Evolutionary conservation across 192 early-diverging fungal species (phyloP).

Genomic region (Coemansia sp.): DNA sequence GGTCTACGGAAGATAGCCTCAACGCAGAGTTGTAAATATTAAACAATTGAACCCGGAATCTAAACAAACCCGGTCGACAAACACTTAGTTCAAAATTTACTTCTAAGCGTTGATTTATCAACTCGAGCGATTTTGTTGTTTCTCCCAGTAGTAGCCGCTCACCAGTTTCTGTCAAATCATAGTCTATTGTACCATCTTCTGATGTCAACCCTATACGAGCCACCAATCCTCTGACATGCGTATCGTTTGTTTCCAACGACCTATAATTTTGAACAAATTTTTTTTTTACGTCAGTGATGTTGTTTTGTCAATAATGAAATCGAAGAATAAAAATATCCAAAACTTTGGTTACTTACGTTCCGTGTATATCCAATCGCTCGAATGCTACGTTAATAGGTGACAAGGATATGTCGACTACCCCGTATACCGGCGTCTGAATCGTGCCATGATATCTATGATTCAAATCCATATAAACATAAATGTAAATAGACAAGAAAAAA

Average conservation of each 20-base stretch:
- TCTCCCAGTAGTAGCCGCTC: conserved; percentile 23
- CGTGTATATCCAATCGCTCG: conserved; percentile 33
- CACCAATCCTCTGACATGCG: conserved; percentile 21
- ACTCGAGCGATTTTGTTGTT: conserved; percentile 5
- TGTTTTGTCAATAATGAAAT: not conserved
- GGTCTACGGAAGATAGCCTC: conserved; percentile 8
- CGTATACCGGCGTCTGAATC: conserved; percentile 25
- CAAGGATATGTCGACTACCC: conserved; percentile 20
- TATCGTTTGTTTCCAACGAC: conserved; percentile 14
- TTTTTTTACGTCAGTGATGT: not conserved
- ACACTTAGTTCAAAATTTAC: conserved; percentile 19
- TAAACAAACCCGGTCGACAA: conserved; percentile 19
- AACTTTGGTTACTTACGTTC: conserved; percentile 34
- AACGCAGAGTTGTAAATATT: conserved; percentile 16
- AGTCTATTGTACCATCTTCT: conserved; percentile 34
- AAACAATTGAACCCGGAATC: conserved; percentile 28
- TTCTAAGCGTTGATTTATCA: conserved; percentile 20
- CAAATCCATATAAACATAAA: conserved; percentile 1
- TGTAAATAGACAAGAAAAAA: not conserved
- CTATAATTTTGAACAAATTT: conserved; percentile 11
- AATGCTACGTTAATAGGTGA: conserved; percentile 31
- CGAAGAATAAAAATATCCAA: no score
- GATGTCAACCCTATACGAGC: conserved; percentile 23
- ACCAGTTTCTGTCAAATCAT: conserved; percentile 16
- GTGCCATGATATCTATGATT: conserved; percentile 34